Conservation (phyloP, 2,329 filamentous ascomycete genomes). For the Neospermospora avenae region DNA sequence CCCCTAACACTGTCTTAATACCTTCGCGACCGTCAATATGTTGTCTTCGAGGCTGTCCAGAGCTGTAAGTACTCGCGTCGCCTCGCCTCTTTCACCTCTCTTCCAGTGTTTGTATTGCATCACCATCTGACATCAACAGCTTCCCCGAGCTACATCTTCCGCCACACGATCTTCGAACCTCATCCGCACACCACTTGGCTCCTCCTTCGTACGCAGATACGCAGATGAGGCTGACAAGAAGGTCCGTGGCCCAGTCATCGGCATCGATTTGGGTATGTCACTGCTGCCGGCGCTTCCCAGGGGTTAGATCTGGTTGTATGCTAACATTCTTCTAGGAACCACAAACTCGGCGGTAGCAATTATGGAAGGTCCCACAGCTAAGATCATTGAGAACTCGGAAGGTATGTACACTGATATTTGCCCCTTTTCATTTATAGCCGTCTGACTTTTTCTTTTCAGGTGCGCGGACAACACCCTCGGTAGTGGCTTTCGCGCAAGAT, state of each 20-base stretch:
- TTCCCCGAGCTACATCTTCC: constrained; percentile 72
- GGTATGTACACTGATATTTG: constrained; percentile 49
- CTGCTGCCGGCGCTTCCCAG: constrained; percentile 6
- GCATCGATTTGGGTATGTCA: constrained; percentile 87
- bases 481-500: constrained; percentile 93
- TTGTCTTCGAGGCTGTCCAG: constrained; percentile 68
- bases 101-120: constrained; percentile 16
- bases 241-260: constrained; percentile 93
- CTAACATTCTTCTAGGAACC: constrained; percentile 54
- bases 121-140: constrained; percentile 46
- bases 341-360: constrained; percentile 97
- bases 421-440: constrained; percentile 18
- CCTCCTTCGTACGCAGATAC: constrained; percentile 75
- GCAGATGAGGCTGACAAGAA: constrained; percentile 73
- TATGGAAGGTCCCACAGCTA: constrained; percentile 94
- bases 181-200: constrained; percentile 66
- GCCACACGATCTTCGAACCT: constrained; percentile 64
- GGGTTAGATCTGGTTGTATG: constrained; percentile 15
- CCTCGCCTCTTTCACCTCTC: not conserved
- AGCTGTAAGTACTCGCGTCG: constrained; percentile 58
- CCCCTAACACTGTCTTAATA: constrained; percentile 8
- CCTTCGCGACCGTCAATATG: constrained; percentile 51
- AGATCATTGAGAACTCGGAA: constrained; percentile 97
- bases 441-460: constrained; percentile 44
- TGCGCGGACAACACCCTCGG: constrained; percentile 87